Evolutionary conservation across 768 basidiomycete species (phyloP).

Genomic region (Hydnum rufescens): DNA sequence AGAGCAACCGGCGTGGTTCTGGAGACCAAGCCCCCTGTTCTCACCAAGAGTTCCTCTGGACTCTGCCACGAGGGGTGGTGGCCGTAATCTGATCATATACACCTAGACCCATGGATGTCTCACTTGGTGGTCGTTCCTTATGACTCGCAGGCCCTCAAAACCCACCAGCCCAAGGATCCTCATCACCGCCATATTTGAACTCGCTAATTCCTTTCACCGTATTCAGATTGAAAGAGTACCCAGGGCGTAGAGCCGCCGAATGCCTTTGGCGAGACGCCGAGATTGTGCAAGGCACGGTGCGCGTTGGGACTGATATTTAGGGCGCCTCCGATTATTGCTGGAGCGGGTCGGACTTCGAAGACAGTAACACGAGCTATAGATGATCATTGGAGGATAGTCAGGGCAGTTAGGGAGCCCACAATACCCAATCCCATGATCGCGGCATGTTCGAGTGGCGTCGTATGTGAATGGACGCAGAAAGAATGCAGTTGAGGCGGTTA

Average conservation of each 20-base stretch:
- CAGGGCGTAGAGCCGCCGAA: neutral
- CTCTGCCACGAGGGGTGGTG: no score
- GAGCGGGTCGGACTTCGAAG: conserved; percentile 2
- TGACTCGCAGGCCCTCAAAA: neutral
- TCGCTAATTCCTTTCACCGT: no score
- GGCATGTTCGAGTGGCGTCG: neutral
- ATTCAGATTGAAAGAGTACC: conserved; percentile 2
- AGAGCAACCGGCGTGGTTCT: no score
- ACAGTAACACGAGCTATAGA: neutral
- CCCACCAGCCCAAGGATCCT: neutral
- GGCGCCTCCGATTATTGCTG: conserved; percentile 2
- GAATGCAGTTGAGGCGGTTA: no score
- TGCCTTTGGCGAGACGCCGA: neutral
- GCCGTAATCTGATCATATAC: no score
- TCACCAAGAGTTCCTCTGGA: no score
- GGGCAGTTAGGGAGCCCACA: neutral
- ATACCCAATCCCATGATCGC: neutral
- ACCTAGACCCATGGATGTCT: no score
- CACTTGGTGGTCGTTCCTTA: neutral
- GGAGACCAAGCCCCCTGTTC: no score
- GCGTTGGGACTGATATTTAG: conserved; percentile 1
- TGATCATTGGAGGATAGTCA: neutral
- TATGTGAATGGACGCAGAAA: neutral
- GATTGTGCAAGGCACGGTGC: conserved; percentile 2
- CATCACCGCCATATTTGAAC: neutral